Percentiles rank a stretch among this genome's conserved stretches.
Conservation (phyloP, 345 rosid species). For the Erysimum cheiranthoides region DNA sequence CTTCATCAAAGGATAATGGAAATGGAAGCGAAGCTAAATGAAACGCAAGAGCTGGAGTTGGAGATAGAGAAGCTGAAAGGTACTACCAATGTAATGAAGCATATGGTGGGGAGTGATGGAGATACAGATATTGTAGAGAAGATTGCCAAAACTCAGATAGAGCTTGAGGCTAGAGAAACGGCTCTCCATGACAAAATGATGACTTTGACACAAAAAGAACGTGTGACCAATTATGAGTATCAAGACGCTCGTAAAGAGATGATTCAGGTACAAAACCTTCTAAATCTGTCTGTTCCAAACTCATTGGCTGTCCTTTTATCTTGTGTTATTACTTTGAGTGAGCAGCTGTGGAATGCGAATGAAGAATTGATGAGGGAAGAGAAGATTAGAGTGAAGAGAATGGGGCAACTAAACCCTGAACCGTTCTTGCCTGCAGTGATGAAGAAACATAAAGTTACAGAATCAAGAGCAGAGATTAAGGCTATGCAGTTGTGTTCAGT, state of each 20-base stretch:
- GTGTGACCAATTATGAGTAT: slow-evolving; percentile 59
- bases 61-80: slow-evolving; percentile 74
- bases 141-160: slow-evolving; percentile 48
- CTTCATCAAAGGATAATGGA: slow-evolving; percentile 53
- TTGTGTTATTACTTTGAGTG: neutral
- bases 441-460: slow-evolving; percentile 44
- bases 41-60: slow-evolving; percentile 67
- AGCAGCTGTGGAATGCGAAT: slow-evolving; percentile 45
- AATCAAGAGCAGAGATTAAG: slow-evolving; percentile 47
- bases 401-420: slow-evolving; percentile 61
- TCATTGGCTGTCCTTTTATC: neutral
- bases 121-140: slow-evolving; percentile 49
- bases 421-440: slow-evolving; percentile 52
- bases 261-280: slow-evolving; percentile 50
- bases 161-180: slow-evolving; percentile 59
- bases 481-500: slow-evolving; percentile 53
- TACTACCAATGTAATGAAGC: slow-evolving; percentile 56
- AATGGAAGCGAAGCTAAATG: slow-evolving; percentile 61
- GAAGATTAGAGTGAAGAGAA: slow-evolving; percentile 56
- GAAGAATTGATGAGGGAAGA: slow-evolving; percentile 11
- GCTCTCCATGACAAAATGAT: slow-evolving; percentile 51
- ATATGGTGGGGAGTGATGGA: slow-evolving; percentile 57
- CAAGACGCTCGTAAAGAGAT: slow-evolving; percentile 77
- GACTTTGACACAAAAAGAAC: slow-evolving; percentile 57
- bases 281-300: neutral